phyloP scores from a whole-genome alignment of 225 moss, liverwort and hornwort species.

The Pseudisothecium myosuroides region DNA sequence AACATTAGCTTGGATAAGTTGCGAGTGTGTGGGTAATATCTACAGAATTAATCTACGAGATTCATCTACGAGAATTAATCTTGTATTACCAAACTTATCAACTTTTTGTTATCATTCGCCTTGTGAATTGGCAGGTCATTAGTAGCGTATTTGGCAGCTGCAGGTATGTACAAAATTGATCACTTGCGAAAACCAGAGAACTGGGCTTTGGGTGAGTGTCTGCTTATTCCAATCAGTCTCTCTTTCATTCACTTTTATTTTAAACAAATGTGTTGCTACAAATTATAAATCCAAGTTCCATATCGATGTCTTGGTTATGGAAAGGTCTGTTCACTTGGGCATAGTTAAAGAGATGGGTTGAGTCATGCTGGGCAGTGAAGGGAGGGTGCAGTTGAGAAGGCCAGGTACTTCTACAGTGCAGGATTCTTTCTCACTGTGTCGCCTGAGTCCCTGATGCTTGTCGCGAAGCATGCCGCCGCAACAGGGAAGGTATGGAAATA shows the following conservation, averaged over 20 bases:
- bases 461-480: constrained; percentile 81
- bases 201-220: constrained; percentile 65
- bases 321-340: not conserved
- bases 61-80: no score
- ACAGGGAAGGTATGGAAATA: constrained; percentile 56
- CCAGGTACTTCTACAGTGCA: constrained; percentile 86
- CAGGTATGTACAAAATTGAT: constrained; percentile 73
- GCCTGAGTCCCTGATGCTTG: constrained; percentile 59
- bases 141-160: constrained; percentile 90
- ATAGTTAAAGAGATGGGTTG: not conserved
- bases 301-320: not conserved
- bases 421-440: constrained; percentile 96
- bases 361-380: constrained; percentile 23
- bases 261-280: not conserved
- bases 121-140: constrained; percentile 42
- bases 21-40: not conserved
- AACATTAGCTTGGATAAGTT: not conserved
- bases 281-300: not conserved
- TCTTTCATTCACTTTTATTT: not conserved
- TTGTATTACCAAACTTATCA: not conserved
- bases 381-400: constrained; percentile 70
- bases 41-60: not conserved
- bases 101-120: not conserved
- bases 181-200: constrained; percentile 78
- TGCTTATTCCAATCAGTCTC: not conserved